Conservation (phyloP, 192 early-diverging fungal species). For the Backusella macrospora region DNA sequence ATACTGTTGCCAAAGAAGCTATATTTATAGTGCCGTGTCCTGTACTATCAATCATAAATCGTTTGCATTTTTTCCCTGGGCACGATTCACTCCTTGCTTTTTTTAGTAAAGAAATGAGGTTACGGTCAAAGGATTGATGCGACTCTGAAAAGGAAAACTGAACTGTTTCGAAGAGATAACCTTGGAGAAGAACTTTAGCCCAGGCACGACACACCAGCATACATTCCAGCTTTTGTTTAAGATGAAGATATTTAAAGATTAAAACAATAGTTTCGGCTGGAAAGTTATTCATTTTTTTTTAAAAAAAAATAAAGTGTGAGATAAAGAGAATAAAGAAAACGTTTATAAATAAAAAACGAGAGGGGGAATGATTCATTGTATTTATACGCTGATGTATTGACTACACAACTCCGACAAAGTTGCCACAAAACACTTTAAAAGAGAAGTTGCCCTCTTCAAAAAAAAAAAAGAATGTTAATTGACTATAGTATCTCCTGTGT, state of each 20-base stretch:
- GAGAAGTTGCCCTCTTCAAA: too few species aligned
- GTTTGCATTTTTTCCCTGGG: background rate
- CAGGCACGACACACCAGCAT: background rate
- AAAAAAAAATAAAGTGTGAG: background rate
- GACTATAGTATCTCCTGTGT: too few species aligned
- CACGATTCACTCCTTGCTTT: background rate
- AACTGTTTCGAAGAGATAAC: background rate
- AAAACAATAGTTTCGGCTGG: background rate
- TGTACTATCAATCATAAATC: background rate
- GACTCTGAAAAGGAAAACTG: background rate
- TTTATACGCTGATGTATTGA: too few species aligned
- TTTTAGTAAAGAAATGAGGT: background rate
- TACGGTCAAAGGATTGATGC: background rate
- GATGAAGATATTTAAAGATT: background rate
- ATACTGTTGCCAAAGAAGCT: background rate
- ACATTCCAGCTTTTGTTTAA: background rate
- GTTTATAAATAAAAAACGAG: background rate
- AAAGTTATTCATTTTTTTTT: background rate
- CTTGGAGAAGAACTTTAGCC: background rate
- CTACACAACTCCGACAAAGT: too few species aligned
- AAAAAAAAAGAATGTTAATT: too few species aligned
- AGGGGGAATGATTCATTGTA: too few species aligned
- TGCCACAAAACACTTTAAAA: too few species aligned
- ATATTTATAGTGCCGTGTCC: background rate
- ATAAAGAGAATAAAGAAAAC: background rate